These are phyloP conservation scores for Colletotrichum tanaceti DNA, from an alignment of 2,329 filamentous ascomycete species.

Conservation along the genomic window DNA sequence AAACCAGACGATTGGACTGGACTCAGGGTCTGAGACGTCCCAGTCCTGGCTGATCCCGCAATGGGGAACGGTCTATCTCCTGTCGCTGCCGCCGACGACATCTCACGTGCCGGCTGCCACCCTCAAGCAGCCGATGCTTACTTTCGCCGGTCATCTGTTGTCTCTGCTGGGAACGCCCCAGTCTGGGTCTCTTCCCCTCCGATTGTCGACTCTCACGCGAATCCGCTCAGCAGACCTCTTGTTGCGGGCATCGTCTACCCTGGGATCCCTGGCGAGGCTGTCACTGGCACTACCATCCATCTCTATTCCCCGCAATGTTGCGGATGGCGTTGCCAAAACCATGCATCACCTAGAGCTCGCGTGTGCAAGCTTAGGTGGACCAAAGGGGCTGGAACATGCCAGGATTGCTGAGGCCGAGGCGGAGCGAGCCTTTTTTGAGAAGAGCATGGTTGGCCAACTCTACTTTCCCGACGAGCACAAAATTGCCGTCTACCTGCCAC, in stretches of 20 bases:
- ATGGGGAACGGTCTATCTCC: conserved; percentile 81
- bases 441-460: conserved; percentile 98
- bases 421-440: conserved; percentile 96
- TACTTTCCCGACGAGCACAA: conserved; percentile 99
- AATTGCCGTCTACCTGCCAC: conserved; percentile 91
- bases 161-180: conserved; percentile 87
- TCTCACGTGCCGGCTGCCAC: conserved; percentile 70
- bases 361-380: conserved; percentile 75
- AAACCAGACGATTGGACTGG: conserved; percentile 73
- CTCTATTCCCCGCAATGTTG: conserved; percentile 87
- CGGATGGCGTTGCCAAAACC: conserved; percentile 83
- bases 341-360: conserved; percentile 81
- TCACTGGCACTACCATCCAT: conserved; percentile 88
- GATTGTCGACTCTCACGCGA: conserved; percentile 85
- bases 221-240: conserved; percentile 87
- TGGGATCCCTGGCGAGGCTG: conserved; percentile 91
- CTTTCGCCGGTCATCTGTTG: conserved; percentile 90
- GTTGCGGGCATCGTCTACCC: conserved; percentile 88
- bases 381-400: conserved; percentile 80
- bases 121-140: conserved; percentile 84
- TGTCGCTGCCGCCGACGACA: conserved; percentile 60
- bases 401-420: conserved; percentile 88
- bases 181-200: conserved; percentile 84
- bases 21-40: conserved; percentile 59
- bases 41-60: conserved; percentile 92